A percentile compares a stretch with the other conserved stretches of the same genome.
Conservation (phyloP, 306 rosid species). For the Gastrolobium villosum region DNA sequence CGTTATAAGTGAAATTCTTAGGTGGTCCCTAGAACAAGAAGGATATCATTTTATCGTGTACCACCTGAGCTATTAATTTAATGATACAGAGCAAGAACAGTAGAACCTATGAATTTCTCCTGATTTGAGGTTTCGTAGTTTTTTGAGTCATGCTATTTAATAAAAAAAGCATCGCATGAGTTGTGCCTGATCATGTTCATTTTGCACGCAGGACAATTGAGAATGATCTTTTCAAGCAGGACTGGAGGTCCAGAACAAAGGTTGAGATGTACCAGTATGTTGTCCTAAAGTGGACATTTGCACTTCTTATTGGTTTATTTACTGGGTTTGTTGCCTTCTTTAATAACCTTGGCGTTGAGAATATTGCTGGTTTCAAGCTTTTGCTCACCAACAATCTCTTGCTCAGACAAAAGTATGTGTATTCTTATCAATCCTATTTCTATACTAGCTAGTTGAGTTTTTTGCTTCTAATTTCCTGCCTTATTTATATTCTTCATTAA, state of each 20-base stretch:
- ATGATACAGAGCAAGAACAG: too few species aligned
- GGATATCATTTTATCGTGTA: too few species aligned
- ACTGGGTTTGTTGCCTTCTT: constrained; percentile 84
- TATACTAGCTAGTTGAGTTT: neutral
- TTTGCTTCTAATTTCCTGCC: neutral
- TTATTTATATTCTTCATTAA: neutral
- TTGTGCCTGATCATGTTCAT: neutral
- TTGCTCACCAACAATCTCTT: constrained; percentile 67
- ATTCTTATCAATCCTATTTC: neutral
- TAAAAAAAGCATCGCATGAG: too few species aligned
- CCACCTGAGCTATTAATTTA: too few species aligned
- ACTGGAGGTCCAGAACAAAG: constrained; percentile 78
- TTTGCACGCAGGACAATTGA: constrained; percentile 67
- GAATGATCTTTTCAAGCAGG: constrained; percentile 80
- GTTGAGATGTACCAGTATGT: constrained; percentile 64
- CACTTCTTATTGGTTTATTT: constrained; percentile 73
- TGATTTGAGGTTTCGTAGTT: too few species aligned
- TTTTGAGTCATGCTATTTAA: too few species aligned
- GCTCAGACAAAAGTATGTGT: constrained; percentile 60
- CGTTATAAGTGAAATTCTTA: too few species aligned
- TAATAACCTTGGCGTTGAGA: constrained; percentile 83
- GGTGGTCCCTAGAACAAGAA: too few species aligned
- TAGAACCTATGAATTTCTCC: too few species aligned
- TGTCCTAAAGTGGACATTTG: constrained; percentile 74
- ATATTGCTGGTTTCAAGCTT: constrained; percentile 81